A percentile compares a stretch with the other conserved stretches of the same genome.
These are phyloP conservation scores for Orbilia javanica DNA, from an alignment of 2,329 filamentous ascomycete species.

Conservation along the genomic window DNA sequence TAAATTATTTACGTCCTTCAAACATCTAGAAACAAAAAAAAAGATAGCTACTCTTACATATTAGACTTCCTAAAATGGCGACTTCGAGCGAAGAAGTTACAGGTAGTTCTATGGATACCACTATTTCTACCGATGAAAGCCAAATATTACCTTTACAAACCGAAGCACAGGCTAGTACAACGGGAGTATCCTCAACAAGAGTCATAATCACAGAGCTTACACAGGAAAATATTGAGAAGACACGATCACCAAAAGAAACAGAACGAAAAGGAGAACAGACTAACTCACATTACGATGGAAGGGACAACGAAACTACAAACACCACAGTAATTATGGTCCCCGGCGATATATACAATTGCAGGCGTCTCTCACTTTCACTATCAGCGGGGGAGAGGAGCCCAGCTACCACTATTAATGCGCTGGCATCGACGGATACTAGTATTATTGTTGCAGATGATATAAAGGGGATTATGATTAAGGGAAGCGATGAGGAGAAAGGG, in stretches of 20 bases:
- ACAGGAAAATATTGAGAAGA: conserved; percentile 15
- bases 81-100: not conserved
- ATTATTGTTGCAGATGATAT: conserved; percentile 43
- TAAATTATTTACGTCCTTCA: not conserved
- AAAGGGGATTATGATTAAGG: conserved; percentile 10
- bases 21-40: not conserved
- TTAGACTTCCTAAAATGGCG: conserved; percentile 9
- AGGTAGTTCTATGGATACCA: not conserved
- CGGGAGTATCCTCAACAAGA: conserved; percentile 4
- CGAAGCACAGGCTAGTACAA: conserved; percentile 10
- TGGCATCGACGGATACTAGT: conserved; percentile 39
- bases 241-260: conserved; percentile 10
- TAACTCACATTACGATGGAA: not conserved
- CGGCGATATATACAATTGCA: not conserved
- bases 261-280: not conserved
- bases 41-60: not conserved
- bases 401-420: conserved; percentile 38
- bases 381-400: conserved; percentile 40
- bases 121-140: conserved; percentile 22
- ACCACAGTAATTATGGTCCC: not conserved
- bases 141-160: not conserved
- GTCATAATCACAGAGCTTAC: conserved; percentile 19
- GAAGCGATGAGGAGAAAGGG: conserved; percentile 23
- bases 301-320: not conserved
- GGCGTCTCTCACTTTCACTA: conserved; percentile 13